These are phyloP conservation scores for Cucurbita moschata DNA, from an alignment of 306 rosid species.

Conservation along the genomic window DNA sequence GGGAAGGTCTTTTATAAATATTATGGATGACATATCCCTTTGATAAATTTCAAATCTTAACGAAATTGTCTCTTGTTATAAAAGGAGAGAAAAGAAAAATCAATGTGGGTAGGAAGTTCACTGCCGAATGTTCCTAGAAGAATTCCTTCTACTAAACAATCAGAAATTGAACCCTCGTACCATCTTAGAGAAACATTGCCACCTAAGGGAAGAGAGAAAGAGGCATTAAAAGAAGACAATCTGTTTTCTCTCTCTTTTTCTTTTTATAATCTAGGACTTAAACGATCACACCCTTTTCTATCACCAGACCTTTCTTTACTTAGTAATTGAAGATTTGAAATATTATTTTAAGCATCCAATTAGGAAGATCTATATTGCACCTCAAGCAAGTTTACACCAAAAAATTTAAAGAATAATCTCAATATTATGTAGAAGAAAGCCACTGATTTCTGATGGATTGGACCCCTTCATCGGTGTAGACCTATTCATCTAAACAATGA, in stretches of 20 bases:
- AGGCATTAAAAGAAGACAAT: not conserved
- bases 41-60: too few species aligned
- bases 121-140: not conserved
- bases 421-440: not conserved
- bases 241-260: not conserved
- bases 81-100: not conserved
- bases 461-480: not conserved
- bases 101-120: not conserved
- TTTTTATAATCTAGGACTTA: not conserved
- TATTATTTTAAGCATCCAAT: not conserved
- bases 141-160: not conserved
- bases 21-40: too few species aligned
- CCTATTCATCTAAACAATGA: not conserved
- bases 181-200: not conserved
- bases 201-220: not conserved
- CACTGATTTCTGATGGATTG: not conserved
- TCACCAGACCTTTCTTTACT: not conserved
- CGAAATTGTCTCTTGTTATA: not conserved
- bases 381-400: not conserved
- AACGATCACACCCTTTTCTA: not conserved
- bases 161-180: not conserved
- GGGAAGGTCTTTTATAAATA: too few species aligned
- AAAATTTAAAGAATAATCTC: not conserved
- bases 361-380: not conserved
- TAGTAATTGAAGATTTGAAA: not conserved